Evolutionary conservation across 2,329 filamentous ascomycete species (phyloP), one percentile per base, ranked within the genome.

Genomic region (Xylaria sp.): DNA sequence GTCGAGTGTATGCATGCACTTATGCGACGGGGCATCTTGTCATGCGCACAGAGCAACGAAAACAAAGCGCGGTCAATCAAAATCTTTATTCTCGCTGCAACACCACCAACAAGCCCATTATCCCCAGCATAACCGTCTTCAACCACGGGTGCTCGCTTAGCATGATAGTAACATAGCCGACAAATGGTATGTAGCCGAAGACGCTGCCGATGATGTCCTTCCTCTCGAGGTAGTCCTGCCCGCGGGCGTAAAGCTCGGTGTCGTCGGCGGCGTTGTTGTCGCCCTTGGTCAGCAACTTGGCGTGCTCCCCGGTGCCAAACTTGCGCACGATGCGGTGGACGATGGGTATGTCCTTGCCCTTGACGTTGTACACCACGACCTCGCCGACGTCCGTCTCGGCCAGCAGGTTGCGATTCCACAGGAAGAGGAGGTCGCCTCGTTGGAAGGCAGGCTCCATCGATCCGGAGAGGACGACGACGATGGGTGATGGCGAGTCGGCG

Each of bases 221-320:
- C 61, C 95, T 86, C 74, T 90, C 88, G 46, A 99, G 83, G 75
- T 92, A 96, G 73, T 92, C 91, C 78, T 99, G 94, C 17, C 90
- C 92, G 38, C 83, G 81, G 2, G 95, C 93, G 75, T 97, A 97
- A 8, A 82, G 84, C 74, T 97, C 93, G 15, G 92, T 96, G 75
- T 99, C 95, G 76, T 98, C 94, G 41, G 92, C 91, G 7, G 87
- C 78, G 75, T 99, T 99, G 83, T 98, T 99, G 79, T 99, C 95
- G 68, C 95, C 95, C 79, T 99, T 99, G 33, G 95, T 99, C 58
- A 99, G 85, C 19, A 99, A 86, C 73, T 92, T 82, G n/a, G 86
- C 85, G 52, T 82, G 76, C 60, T 72, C 85, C 81, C 86, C 86
- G 29, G 71, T 71, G 21, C 87, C 87, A 74, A 88, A 89, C 74